Conservation (phyloP, 129 eudicot species). For the Chrysanthemum lavandulifolium region DNA sequence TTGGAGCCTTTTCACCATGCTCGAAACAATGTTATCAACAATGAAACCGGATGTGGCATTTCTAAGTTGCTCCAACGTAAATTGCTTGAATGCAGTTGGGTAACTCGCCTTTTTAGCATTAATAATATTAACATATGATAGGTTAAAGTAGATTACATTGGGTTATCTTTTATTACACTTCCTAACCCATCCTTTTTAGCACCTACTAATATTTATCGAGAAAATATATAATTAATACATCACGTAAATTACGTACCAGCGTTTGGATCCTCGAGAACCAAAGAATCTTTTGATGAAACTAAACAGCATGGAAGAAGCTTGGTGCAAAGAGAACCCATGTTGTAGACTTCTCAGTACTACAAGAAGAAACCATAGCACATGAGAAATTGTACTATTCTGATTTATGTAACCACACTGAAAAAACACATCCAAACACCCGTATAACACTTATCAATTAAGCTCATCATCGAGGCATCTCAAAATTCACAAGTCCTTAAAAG, state of each 20-base stretch:
- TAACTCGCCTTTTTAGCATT: background rate
- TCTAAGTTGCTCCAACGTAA: too few species aligned
- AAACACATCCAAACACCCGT: background rate
- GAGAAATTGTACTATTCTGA: background rate
- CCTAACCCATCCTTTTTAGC: background rate
- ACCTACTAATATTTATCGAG: background rate
- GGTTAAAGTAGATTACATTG: constrained; percentile 5
- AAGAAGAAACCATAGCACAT: background rate
- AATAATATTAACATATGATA: background rate
- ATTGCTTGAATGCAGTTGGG: too few species aligned
- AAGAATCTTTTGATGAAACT: constrained; percentile 45
- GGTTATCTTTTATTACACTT: constrained; percentile 1
- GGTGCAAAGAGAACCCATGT: constrained; percentile 57
- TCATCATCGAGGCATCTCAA: background rate
- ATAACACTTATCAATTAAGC: background rate
- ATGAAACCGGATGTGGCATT: too few species aligned
- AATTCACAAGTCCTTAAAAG: background rate
- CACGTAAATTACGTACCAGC: constrained; percentile 26
- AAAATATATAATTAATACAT: background rate
- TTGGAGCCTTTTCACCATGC: too few species aligned
- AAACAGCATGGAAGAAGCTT: constrained; percentile 49
- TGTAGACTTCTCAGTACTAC: constrained; percentile 15
- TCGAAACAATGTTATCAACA: too few species aligned
- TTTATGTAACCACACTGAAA: background rate
- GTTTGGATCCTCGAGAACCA: constrained; percentile 45